Evolutionary conservation across 805 yeast species (phyloP).

Genomic region (Pichia gijzeniarum): DNA sequence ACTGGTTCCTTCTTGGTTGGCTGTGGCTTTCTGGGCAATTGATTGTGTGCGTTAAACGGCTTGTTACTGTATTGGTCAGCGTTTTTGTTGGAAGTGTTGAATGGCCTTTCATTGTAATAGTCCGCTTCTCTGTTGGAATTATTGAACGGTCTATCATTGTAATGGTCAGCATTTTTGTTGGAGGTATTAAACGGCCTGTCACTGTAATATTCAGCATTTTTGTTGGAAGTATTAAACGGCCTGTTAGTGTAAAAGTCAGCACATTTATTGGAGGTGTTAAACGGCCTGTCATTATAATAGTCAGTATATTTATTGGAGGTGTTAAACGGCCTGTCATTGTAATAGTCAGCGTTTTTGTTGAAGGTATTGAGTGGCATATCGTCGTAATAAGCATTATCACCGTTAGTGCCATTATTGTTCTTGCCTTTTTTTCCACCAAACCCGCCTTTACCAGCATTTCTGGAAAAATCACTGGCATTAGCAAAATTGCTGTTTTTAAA

Average conservation of each 20-base stretch:
- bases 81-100: not conserved
- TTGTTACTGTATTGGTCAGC: not conserved
- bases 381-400: not conserved
- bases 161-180: not conserved
- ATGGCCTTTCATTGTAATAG: slow-evolving; percentile 1
- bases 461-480: not conserved
- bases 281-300: slow-evolving; percentile 1
- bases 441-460: not conserved
- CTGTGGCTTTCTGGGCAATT: not conserved
- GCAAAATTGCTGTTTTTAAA: not conserved
- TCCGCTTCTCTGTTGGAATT: not conserved
- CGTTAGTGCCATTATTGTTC: not conserved
- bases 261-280: not conserved
- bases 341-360: not conserved
- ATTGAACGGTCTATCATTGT: slow-evolving; percentile 6
- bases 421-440: not conserved
- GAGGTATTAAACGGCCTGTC: slow-evolving; percentile 1
- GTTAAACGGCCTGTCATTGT: slow-evolving; percentile 5
- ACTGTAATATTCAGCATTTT: not conserved
- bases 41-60: not conserved
- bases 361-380: not conserved
- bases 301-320: not conserved
- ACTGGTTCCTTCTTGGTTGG: not conserved
- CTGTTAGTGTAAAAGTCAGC: slow-evolving; percentile 1
- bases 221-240: slow-evolving; percentile 2